Conservation (phyloP, 139 green algal genomes). For the Volvox africanus region DNA sequence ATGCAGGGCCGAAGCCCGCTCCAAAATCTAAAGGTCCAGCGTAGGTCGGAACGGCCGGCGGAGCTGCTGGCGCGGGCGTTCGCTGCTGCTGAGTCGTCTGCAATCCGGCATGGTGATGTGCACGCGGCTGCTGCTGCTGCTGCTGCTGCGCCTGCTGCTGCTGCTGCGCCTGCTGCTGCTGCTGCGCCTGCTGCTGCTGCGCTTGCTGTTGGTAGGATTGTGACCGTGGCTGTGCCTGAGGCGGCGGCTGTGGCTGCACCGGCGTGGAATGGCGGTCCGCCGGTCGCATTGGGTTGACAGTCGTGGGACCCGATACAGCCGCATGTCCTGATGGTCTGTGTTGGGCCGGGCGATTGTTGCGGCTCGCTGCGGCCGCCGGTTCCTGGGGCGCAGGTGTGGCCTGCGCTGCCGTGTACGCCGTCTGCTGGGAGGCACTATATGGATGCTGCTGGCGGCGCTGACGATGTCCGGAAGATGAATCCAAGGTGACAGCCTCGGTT, state of each 20-base stretch:
- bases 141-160: not conserved
- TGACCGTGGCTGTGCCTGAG: not conserved
- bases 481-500: not conserved
- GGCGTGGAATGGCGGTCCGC: not conserved
- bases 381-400: not conserved
- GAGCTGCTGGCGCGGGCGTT: not conserved
- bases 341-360: not conserved
- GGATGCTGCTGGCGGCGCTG: not conserved
- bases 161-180: not conserved
- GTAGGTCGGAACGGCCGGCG: not conserved
- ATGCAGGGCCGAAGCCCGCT: slow-evolving; percentile 4
- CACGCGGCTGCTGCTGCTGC: not conserved
- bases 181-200: not conserved
- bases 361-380: not conserved
- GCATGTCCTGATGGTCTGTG: not conserved
- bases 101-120: no score
- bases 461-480: not conserved
- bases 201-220: not conserved
- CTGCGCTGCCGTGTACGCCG: not conserved
- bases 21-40: slow-evolving; percentile 10
- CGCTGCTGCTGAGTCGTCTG: not conserved
- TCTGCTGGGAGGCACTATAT: not conserved
- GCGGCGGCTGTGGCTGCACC: not conserved
- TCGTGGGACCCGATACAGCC: not conserved
- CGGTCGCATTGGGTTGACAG: not conserved